phyloP scores from a whole-genome alignment of 495 filamentous ascomycete genomes.

The Pseudoneurospora amorphoporcata region DNA sequence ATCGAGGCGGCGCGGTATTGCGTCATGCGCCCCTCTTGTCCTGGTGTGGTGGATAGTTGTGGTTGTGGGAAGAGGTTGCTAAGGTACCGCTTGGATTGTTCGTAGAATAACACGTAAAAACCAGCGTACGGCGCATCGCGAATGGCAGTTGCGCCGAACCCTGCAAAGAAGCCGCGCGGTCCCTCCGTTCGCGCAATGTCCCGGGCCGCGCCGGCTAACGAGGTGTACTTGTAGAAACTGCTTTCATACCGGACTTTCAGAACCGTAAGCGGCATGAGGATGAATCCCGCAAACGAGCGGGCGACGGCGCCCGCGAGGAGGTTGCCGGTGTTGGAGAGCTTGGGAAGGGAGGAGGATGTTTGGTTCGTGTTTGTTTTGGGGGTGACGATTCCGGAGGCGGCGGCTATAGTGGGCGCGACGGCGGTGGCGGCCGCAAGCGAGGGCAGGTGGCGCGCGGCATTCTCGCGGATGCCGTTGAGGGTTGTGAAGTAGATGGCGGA shows the following conservation, averaged over 20 bases:
- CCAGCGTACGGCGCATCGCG: constrained; percentile 94
- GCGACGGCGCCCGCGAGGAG: constrained; percentile 75
- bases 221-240: constrained; percentile 73
- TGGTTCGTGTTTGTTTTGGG: constrained; percentile 12
- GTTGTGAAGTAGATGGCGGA: constrained; percentile 90
- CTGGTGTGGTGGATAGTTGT: constrained; percentile 3
- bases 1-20: constrained; percentile 52
- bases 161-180: constrained; percentile 76
- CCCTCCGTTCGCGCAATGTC: constrained; percentile 72
- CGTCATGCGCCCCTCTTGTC: constrained; percentile 11
- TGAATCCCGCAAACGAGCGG: constrained; percentile 71
- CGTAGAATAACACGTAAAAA: constrained; percentile 90
- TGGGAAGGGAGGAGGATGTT: constrained; percentile 68
- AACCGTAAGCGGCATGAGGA: constrained; percentile 94
- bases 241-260: constrained; percentile 95
- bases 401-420: not conserved
- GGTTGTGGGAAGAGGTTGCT: constrained; percentile 23
- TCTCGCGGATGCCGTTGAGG: constrained; percentile 70
- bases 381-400: not conserved
- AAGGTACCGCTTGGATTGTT: constrained; percentile 67
- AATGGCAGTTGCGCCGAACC: constrained; percentile 87
- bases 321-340: constrained; percentile 77
- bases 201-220: constrained; percentile 55
- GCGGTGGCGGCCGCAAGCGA: constrained; percentile 19
- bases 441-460: constrained; percentile 43